These are phyloP conservation scores for Tulasnella sp. DNA, from an alignment of 768 basidiomycete species.

Conservation along the genomic window DNA sequence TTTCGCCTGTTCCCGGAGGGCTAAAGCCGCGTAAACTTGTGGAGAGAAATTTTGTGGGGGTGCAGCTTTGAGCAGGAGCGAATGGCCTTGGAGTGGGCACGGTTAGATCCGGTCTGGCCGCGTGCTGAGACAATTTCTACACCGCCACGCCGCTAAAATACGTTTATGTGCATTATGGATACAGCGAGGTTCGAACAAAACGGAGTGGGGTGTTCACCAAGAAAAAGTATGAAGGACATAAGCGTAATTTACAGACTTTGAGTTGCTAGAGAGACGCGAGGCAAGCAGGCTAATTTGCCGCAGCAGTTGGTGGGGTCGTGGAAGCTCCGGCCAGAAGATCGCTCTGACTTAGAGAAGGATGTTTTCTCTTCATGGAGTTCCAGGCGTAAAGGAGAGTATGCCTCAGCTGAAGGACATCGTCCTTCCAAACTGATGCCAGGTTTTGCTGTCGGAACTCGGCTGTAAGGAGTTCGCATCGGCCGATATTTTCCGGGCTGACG, in stretches of 20 bases:
- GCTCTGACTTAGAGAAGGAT: not conserved
- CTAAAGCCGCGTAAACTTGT: not conserved
- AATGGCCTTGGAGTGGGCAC: not conserved
- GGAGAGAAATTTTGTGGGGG: not conserved
- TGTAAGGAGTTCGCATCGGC: constrained; percentile 78
- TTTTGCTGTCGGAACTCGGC: constrained; percentile 89
- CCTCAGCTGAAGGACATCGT: constrained; percentile 85
- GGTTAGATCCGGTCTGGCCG: not conserved
- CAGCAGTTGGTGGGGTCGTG: not conserved
- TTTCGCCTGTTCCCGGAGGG: not conserved
- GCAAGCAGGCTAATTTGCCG: not conserved
- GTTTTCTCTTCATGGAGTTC: constrained; percentile 34
- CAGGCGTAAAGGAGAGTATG: constrained; percentile 95
- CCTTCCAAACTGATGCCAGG: constrained; percentile 83
- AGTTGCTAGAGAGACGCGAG: not conserved
- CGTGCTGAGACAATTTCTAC: not conserved
- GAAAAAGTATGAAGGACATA: not conserved
- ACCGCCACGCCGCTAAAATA: constrained; percentile 1
- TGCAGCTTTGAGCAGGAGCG: not conserved
- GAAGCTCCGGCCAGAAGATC: not conserved
- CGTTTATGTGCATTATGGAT: constrained; percentile 4
- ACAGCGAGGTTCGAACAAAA: not conserved
- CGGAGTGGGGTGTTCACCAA: not conserved
- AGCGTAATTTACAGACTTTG: not conserved
- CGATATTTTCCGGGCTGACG: constrained; percentile 89